Base-by-base conservation (phyloP, 768 basidiomycete species). In the Mycena maculata region DNA sequence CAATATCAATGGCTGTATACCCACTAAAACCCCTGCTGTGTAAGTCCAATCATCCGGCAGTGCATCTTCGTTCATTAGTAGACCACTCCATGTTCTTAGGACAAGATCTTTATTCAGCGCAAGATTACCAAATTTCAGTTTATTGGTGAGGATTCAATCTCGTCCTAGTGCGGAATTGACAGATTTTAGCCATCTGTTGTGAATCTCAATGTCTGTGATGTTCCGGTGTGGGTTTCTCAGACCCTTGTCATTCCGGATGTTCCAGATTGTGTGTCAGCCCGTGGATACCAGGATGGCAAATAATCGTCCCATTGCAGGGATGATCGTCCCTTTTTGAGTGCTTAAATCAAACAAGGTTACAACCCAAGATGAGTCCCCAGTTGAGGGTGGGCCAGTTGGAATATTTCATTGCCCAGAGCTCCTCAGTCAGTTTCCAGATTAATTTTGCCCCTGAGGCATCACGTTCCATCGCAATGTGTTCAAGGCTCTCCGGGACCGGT, bases 391-490 rank as follows among this genome's bases (percentile, higher is more conserved):
- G 63, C 68, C 63, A 69, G 2, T 1, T 28, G 10, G 45, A 6
- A 8, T 65, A 58, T 22, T 45, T 30, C 22, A 0, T 39, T 0
- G n/a, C 30, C 68, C 68, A 69, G 20, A 69, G 36, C 3, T 33
- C 27, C 25, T 47, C 50, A 0, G 50, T 50, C 2, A 60, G 36
- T 33, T 22, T 2, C 68, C 63, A 69, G 8, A 65, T 56, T 22
- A 23, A 15, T 13, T 38, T 41, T 36, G 16, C 25, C 0, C 31
- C 22, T 28, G 36, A 36, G 9, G 36, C 38, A 44, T n/a, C 28
- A 38, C 69, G 70, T 41, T 41, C 39, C 18, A 41, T 13, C 16
- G 39, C 39, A 20, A 72, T 70, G 30, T 73, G 72, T n/a, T 69
- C 72, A 5, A 73, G 50, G 2, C 41, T 42, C 59, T 71, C 72